Evolutionary conservation across 257 asterid species (phyloP).

Genomic region (Phtheirospermum japonicum): DNA sequence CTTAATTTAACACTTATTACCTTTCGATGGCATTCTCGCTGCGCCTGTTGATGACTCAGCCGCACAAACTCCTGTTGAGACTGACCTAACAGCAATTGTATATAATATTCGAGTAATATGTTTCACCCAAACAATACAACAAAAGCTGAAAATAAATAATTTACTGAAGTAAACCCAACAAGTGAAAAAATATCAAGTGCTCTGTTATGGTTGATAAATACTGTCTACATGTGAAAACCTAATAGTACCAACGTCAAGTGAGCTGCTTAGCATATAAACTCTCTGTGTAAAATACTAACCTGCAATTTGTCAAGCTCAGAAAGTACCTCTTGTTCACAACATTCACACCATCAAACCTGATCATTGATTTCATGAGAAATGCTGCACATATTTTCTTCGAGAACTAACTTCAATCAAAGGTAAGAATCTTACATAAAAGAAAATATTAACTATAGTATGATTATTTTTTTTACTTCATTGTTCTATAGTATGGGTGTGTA

Average conservation of each 20-base stretch:
- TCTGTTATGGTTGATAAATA: background rate
- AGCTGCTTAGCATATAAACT: conserved; percentile 3
- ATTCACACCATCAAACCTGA: conserved; percentile 57
- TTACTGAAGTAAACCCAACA: conserved; percentile 7
- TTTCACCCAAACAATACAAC: background rate
- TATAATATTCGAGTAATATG: background rate
- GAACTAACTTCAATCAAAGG: conserved; percentile 16
- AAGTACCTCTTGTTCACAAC: conserved; percentile 34
- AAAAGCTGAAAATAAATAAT: background rate
- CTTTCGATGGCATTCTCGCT: conserved; percentile 70
- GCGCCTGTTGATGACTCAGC: conserved; percentile 66
- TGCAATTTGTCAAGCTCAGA: conserved; percentile 63
- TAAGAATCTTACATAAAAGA: conserved; percentile 16
- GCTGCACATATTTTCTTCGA: conserved; percentile 16
- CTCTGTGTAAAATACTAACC: conserved; percentile 44
- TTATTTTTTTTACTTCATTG: conserved; percentile 1
- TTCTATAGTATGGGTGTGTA: too few relatives aligned
- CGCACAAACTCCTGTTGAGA: conserved; percentile 62
- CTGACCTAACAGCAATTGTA: conserved; percentile 42
- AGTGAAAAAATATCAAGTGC: background rate
- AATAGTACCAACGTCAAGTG: background rate
- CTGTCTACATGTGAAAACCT: background rate
- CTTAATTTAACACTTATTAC: conserved; percentile 35
- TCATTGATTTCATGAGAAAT: conserved; percentile 23
- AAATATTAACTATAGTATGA: background rate